Evolutionary conservation across 768 basidiomycete genomes (phyloP), one percentile per base, ranked within the genome.

Genomic region (Nevesoporus exiguus): DNA sequence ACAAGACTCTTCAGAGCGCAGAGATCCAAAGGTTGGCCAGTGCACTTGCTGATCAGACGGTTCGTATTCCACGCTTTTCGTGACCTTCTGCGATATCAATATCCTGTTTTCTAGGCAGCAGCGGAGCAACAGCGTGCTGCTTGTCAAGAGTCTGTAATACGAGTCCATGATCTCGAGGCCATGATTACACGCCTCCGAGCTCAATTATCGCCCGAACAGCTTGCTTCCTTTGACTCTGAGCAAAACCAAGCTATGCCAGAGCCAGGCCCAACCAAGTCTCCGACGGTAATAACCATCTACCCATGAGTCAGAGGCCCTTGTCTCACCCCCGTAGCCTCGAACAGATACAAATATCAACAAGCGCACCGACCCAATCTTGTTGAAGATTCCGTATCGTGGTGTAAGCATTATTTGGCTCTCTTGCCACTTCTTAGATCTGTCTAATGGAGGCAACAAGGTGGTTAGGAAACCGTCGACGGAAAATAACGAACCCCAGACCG

Each of bases 301-400:
- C 10, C n/a, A 15, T 31, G 25, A 19, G 24, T 21, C 7, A 2
- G 41, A 30, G 30, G 22, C 39, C 37, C 11, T 0, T 51, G 9
- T 49, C 66, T 62, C 27, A 65, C 37, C 3, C 21, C 3, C 36
- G 29, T 36, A 66, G 63, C 50, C 52, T 5, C 50, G 27, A 10
- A 7, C 55, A 46, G 55, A 58, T 25, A 13, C 51, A 7, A 50
- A 33, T 11, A 2, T 55, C 14, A 47, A 49, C 43, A 66, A 53
- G 34, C 60, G 60, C n/a, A 62, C 25, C 36, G 66, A 66, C 5
- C 36, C 49, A 58, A 62, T 67, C 40, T 21, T 62, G 8, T 40
- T 63, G 30, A 65, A 57, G 55, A 66, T 67, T 0, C 65, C 65
- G 31, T 58, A 36, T 45, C 63, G 52, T 17, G 66, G 52, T 21